Base-by-base conservation (phyloP, 2,329 filamentous ascomycete species). In the Penicillium sp. region DNA sequence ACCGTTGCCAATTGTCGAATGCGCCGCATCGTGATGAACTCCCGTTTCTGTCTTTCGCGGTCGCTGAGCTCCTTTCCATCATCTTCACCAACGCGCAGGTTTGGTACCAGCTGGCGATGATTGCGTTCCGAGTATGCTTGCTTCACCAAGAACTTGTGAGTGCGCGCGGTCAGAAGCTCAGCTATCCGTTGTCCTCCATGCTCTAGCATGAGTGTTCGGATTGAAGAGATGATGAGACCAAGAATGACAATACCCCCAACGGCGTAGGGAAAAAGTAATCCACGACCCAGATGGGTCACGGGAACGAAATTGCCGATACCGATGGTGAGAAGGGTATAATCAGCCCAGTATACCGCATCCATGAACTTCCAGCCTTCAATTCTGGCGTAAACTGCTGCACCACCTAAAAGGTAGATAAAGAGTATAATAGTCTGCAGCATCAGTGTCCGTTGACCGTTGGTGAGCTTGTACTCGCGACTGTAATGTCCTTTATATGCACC, bases 401-500 rank as follows among this genome's bases (percentile, higher is more conserved):
- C 77, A 6, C 72, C 66, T 11, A 78, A 67, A 24, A 78, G 69
- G 57, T 78, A 79, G 11, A 77, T 65, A 57, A 76, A 65, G 53
- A 76, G 77, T 6, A 71, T 66, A 46, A 79, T 78, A 9, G 76
- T 79, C 50, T 79, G 77, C 22, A 79, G 60, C 77, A 79, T 79
- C 47, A 79, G 61, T 11, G 85, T 86, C 18, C 85, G 74, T 66
- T 87, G 85, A 37, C 81, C 81, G 22, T 77, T 75, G 0, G 83
- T 86, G 5, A 87, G 75, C 13, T 80, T 77, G 69, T 86, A 87
- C 24, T 84, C 79, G 57, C 79, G 82, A n/a, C 77, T 76, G 61
- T 85, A 87, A 57, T 85, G 80, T 0, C 79, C 80, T 55, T 72
- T 78, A 58, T 77, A 79, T 4, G 85, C 84, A 6, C 85, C 85